These are phyloP conservation scores for Dipodascus albidus DNA, from an alignment of 805 yeast species.

Conservation along the genomic window DNA sequence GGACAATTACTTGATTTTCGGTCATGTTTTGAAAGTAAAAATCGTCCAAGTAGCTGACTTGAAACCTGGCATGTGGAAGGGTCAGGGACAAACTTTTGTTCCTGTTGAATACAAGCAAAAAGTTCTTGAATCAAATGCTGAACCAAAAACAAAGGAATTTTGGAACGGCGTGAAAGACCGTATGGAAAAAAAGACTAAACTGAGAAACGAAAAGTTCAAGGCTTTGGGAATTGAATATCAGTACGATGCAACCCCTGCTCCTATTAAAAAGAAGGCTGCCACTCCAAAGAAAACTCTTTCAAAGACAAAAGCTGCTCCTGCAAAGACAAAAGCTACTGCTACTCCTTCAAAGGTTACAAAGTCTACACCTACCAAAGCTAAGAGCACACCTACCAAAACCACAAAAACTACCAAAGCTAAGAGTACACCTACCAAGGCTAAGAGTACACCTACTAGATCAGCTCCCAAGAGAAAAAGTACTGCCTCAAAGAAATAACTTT, in stretches of 20 bases:
- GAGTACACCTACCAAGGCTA: too few relatives aligned
- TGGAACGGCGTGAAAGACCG: constrained; percentile 44
- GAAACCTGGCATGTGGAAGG: constrained; percentile 46
- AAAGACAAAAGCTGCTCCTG: not conserved
- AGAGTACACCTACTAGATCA: too few relatives aligned
- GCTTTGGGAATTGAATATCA: constrained; percentile 47
- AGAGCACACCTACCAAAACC: too few relatives aligned
- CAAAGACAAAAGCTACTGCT: not conserved
- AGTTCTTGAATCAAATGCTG: constrained; percentile 42
- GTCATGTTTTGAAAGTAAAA: constrained; percentile 73
- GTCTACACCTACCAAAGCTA: not conserved
- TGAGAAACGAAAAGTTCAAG: constrained; percentile 39
- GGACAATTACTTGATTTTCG: constrained; percentile 86
- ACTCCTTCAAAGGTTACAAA: not conserved
- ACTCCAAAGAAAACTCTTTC: not conserved
- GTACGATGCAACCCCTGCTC: constrained; percentile 5
- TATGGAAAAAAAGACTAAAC: constrained; percentile 31
- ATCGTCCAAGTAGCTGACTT: constrained; percentile 32
- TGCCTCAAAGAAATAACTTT: not conserved
- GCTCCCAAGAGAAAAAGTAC: not conserved
- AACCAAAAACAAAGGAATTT: constrained; percentile 36
- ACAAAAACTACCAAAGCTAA: not conserved
- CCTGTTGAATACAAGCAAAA: constrained; percentile 48
- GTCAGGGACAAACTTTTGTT: constrained; percentile 42
- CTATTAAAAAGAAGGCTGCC: not conserved